phyloP scores from a whole-genome alignment of 805 yeast genomes.

The Naumovozyma baii region DNA sequence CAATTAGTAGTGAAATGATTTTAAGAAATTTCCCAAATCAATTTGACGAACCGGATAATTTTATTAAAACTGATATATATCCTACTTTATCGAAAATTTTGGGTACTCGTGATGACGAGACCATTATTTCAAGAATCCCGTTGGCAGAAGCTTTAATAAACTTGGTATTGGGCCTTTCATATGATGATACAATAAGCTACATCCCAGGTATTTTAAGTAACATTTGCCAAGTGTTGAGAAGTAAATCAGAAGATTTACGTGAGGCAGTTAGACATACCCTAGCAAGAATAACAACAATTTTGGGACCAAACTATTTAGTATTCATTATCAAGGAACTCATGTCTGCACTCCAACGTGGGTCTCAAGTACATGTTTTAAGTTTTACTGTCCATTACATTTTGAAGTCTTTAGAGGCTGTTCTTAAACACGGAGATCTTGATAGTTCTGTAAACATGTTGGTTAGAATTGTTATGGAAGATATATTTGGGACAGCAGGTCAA shows the following conservation, averaged over 20 bases:
- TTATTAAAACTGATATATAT: conserved; percentile 47
- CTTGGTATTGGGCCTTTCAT: conserved; percentile 51
- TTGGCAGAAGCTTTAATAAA: conserved; percentile 72
- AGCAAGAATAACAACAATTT: conserved; percentile 47
- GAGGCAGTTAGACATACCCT: conserved; percentile 75
- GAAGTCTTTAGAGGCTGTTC: conserved; percentile 37
- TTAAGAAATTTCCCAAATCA: conserved; percentile 32
- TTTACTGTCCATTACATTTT: conserved; percentile 73
- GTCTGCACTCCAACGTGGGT: conserved; percentile 74
- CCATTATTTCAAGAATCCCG: conserved; percentile 64
- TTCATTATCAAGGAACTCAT: conserved; percentile 72
- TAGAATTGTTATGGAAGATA: conserved; percentile 79
- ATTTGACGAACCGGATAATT: conserved; percentile 33
- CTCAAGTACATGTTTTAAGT: conserved; percentile 88
- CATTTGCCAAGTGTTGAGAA: conserved; percentile 80
- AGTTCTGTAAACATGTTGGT: conserved; percentile 51
- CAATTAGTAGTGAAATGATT: conserved; percentile 8
- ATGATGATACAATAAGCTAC: conserved; percentile 43
- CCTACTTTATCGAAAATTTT: conserved; percentile 55
- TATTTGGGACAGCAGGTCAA: conserved; percentile 83
- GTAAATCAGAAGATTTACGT: conserved; percentile 78
- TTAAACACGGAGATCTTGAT: conserved; percentile 68
- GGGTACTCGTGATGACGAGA: conserved; percentile 64
- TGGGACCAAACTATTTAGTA: conserved; percentile 66
- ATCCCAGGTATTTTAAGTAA: conserved; percentile 78